Base-by-base conservation (phyloP, 225 moss, liverwort and hornwort genomes). In the Sphagnum contortum region DNA sequence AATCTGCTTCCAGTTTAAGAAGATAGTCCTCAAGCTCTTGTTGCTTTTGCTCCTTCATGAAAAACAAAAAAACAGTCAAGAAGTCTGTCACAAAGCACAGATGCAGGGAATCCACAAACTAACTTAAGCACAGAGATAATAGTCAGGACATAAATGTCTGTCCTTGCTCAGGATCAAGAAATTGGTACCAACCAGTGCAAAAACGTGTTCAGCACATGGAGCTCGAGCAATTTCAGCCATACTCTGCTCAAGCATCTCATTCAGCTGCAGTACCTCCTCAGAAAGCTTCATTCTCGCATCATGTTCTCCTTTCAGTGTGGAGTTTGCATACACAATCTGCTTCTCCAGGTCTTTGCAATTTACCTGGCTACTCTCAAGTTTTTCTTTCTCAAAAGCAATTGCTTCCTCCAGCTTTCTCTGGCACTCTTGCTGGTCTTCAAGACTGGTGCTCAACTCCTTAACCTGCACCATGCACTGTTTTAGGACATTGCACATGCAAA, bases 391-490 rank as follows among this genome's bases (percentile, higher is more conserved):
- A 70, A 56, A 54, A 53, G 68, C 52, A 60, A 75, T 13, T 47
- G 71, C 60, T 49, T 75, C 74, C 71, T 80, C 75, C 74, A 80
- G 56, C 52, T 5, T 52, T 52, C 7, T 52, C 7, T 6, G 9
- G 57, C 77, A 74, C 70, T 66, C 68, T 52, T 52, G 7, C 9
- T 52, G 80, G 61, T 81, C 75, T 64, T 75, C 46, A 51, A 71
- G 49, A 44, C 8, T 69, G 59, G 64, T 64, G 64, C 69, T 78
- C 57, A 84, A 71, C 4, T 70, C 58, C 56, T 69, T 73, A 53
- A 83, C 75, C 83, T 83, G 77, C 8, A 68, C 9, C 70, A 78
- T 46, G 54, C 69, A 57, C 68, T 61, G 68, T 70, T 75, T 61
- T 45, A 56, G 77, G 56, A n/a, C 13, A 57, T 2, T 11, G 13